These are phyloP conservation scores for Euphorbia pulcherrima DNA, from an alignment of 345 rosid species.

Conservation along the genomic window DNA sequence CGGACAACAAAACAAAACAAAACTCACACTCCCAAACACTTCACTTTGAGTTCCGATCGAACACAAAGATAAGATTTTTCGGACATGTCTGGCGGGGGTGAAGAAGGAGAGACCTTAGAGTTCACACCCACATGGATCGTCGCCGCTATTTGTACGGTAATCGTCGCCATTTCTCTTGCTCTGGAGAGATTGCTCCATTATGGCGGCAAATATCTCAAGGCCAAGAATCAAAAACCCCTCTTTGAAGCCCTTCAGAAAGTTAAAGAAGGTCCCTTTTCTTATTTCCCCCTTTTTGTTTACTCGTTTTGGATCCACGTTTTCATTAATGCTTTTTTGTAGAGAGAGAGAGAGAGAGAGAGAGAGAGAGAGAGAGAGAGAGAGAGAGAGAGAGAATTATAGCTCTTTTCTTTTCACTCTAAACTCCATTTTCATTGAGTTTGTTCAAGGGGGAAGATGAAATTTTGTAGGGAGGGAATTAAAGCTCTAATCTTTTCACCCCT, in stretches of 20 bases:
- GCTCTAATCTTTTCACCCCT: not conserved
- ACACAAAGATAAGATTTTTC: not conserved
- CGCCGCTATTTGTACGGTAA: slow-evolving; percentile 27
- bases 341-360: not conserved
- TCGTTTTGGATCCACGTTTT: not conserved
- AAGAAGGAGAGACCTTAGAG: slow-evolving; percentile 23
- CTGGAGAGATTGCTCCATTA: slow-evolving; percentile 25
- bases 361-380: not conserved
- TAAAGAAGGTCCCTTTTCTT: slow-evolving; percentile 25
- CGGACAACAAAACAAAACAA: no score
- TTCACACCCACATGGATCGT: slow-evolving; percentile 34
- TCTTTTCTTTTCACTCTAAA: not conserved
- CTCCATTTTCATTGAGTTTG: no score
- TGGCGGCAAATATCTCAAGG: slow-evolving; percentile 25
- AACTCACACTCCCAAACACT: not conserved
- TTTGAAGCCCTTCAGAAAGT: slow-evolving; percentile 30
- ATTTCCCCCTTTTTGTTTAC: not conserved
- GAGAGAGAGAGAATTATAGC: not conserved
- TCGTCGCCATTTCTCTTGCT: slow-evolving; percentile 25
- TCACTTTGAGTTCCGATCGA: not conserved
- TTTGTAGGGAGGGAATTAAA: not conserved
- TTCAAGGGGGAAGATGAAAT: not conserved
- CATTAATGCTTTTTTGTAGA: not conserved
- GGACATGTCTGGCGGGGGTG: slow-evolving; percentile 25
- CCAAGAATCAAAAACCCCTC: slow-evolving; percentile 22